phyloP scores from a whole-genome alignment of 306 rosid genomes.

The Sechiopsis laciniata region DNA sequence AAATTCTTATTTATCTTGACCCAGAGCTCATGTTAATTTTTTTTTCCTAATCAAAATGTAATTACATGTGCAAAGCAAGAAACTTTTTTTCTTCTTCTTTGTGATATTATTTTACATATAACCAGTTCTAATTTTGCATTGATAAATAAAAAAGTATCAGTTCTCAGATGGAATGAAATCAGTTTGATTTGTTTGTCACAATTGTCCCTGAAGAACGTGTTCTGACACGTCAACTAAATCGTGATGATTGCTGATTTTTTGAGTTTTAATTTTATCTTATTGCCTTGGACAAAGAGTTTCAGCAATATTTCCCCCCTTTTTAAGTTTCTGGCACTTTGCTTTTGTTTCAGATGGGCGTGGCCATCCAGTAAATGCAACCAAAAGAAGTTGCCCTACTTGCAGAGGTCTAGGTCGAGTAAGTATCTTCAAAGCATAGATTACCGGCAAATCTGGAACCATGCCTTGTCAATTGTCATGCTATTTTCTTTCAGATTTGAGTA shows the following conservation, averaged over 20 bases:
- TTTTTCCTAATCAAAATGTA: not conserved
- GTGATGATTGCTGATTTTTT: not conserved
- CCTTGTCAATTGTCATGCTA: conserved; percentile 6
- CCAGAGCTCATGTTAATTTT: not conserved
- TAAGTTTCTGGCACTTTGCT: conserved; percentile 19
- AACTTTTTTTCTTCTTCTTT: not conserved
- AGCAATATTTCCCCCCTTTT: conserved; percentile 13
- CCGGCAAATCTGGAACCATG: not conserved
- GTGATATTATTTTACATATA: not conserved
- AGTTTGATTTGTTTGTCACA: conserved; percentile 1
- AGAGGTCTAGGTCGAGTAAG: conserved; percentile 95
- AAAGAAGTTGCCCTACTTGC: conserved; percentile 74
- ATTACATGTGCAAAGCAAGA: not conserved
- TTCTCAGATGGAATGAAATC: not conserved
- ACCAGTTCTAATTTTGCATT: not conserved
- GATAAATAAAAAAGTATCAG: conserved; percentile 1
- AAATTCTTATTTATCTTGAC: not conserved
- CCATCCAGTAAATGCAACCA: conserved; percentile 55
- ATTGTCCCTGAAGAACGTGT: not conserved
- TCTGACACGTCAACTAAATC: not conserved
- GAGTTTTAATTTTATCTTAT: not conserved
- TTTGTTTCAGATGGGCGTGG: conserved; percentile 68
- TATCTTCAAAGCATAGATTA: conserved; percentile 33
- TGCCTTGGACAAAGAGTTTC: conserved; percentile 7
- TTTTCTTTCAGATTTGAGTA: conserved; percentile 11